Percentiles rank a stretch among this genome's conserved stretches.
Evolutionary conservation across 805 yeast genomes (phyloP).

Genomic region (Teunomyces stri): DNA sequence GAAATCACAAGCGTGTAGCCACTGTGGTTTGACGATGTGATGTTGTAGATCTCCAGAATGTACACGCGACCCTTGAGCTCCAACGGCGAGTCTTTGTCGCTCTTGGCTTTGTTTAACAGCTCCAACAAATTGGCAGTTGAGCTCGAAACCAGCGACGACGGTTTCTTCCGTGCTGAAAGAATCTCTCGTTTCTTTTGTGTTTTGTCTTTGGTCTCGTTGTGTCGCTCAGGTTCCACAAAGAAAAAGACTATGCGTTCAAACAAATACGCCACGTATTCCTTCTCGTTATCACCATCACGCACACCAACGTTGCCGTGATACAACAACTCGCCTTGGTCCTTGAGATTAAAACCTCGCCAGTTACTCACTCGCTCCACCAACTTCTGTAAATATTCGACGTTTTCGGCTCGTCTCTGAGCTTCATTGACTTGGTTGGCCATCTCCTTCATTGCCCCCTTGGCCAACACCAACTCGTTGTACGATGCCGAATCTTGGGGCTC

Average conservation of each 20-base stretch:
- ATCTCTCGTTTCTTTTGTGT: constrained; percentile 36
- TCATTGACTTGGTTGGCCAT: constrained; percentile 90
- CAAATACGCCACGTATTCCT: constrained; percentile 84
- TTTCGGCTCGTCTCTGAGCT: constrained; percentile 89
- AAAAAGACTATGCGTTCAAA: constrained; percentile 67
- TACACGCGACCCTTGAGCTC: constrained; percentile 82
- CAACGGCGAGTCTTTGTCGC: constrained; percentile 23
- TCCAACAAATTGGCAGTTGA: constrained; percentile 38
- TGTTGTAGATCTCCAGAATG: constrained; percentile 57
- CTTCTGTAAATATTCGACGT: constrained; percentile 65
- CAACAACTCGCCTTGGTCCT: constrained; percentile 80
- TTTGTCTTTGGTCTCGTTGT: constrained; percentile 19
- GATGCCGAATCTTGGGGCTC: constrained; percentile 22
- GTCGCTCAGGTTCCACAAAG: constrained; percentile 29
- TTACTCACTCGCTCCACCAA: constrained; percentile 74
- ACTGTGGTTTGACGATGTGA: constrained; percentile 33
- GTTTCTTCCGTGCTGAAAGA: constrained; percentile 50
- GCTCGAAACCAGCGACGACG: constrained; percentile 32
- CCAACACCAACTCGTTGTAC: constrained; percentile 67
- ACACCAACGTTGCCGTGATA: constrained; percentile 71
- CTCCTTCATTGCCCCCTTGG: constrained; percentile 71
- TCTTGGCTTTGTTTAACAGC: constrained; percentile 28
- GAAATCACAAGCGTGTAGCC: constrained; percentile 64
- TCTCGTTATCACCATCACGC: constrained; percentile 68
- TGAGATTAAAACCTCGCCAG: constrained; percentile 87